Conservation (phyloP, 352 stramenopile genomes). For the Pythium plurisporium region DNA sequence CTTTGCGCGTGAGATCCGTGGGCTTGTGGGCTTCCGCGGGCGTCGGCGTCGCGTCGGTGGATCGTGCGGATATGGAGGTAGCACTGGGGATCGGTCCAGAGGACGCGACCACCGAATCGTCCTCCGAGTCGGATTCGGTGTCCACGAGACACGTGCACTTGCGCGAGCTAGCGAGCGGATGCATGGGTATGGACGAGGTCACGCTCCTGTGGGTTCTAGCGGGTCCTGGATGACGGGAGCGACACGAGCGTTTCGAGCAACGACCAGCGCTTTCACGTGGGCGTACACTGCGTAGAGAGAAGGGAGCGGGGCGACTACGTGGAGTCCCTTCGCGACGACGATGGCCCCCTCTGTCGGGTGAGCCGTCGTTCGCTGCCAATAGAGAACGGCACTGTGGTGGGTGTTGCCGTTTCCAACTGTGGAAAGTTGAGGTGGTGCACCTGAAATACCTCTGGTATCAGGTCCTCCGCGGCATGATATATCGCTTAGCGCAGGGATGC, state of each 20-base stretch:
- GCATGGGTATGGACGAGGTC: not conserved
- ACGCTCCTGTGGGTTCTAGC: not conserved
- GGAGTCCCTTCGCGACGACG: too few species aligned
- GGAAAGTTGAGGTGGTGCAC: slow-evolving; percentile 5
- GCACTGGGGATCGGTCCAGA: not conserved
- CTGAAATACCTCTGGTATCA: slow-evolving; percentile 1
- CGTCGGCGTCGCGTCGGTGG: not conserved
- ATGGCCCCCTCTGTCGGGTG: too few species aligned
- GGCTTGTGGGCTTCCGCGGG: slow-evolving; percentile 8
- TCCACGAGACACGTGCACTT: slow-evolving; percentile 71
- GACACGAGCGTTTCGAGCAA: not conserved
- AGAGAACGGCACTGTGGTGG: too few species aligned
- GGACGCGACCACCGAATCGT: slow-evolving; percentile 22
- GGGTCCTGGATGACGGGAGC: not conserved
- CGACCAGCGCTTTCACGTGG: not conserved
- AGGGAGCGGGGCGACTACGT: too few species aligned
- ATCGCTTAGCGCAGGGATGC: not conserved
- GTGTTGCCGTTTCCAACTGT: slow-evolving; percentile 21
- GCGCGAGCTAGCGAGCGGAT: slow-evolving; percentile 13
- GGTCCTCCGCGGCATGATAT: not conserved
- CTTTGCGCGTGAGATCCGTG: slow-evolving; percentile 25
- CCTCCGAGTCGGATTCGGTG: slow-evolving; percentile 70
- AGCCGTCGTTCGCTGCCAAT: not conserved
- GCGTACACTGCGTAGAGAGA: too few species aligned
- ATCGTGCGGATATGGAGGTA: not conserved